phyloP scores from a whole-genome alignment of 225 moss, liverwort and hornwort species.

The Ulota crispa region DNA sequence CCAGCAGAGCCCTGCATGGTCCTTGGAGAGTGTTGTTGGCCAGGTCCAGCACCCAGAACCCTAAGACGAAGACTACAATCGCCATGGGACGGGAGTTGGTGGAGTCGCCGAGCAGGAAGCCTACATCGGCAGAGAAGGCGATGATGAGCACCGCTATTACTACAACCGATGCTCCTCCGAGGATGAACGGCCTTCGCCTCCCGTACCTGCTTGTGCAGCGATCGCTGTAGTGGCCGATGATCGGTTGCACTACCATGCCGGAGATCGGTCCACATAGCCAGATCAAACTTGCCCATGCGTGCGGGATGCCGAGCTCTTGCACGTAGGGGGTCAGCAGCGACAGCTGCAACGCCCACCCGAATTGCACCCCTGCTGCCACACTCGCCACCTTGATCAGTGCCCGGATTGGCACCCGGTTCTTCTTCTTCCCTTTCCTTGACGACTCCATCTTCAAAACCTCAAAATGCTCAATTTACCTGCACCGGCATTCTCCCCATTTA shows the following conservation, averaged over 20 bases:
- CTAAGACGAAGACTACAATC: slow-evolving; percentile 59
- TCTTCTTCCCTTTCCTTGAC: slow-evolving; percentile 28
- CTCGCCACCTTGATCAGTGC: slow-evolving; percentile 47
- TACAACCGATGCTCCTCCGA: slow-evolving; percentile 56
- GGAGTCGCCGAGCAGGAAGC: slow-evolving; percentile 56
- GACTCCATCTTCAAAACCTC: slow-evolving; percentile 16
- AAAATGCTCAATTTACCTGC: background rate
- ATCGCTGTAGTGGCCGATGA: slow-evolving; percentile 76
- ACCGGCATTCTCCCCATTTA: background rate
- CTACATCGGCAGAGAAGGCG: slow-evolving; percentile 67
- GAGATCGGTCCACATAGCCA: slow-evolving; percentile 87
- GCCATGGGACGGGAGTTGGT: slow-evolving; percentile 37
- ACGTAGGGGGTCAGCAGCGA: slow-evolving; percentile 61
- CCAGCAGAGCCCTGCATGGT: slow-evolving; percentile 72
- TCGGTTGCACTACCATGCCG: slow-evolving; percentile 80
- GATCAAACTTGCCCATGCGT: slow-evolving; percentile 73
- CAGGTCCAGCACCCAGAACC: slow-evolving; percentile 82
- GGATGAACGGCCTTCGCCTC: slow-evolving; percentile 66
- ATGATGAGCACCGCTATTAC: slow-evolving; percentile 54
- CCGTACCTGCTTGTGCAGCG: slow-evolving; percentile 68
- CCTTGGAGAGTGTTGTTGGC: slow-evolving; percentile 86
- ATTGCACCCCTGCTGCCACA: slow-evolving; percentile 55
- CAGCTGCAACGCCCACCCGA: slow-evolving; percentile 53
- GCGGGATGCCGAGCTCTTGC: slow-evolving; percentile 83
- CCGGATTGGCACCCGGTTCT: slow-evolving; percentile 42